Evolutionary conservation across 2,329 filamentous ascomycete genomes (phyloP).

Genomic region (Pestalotiopsis sp.): DNA sequence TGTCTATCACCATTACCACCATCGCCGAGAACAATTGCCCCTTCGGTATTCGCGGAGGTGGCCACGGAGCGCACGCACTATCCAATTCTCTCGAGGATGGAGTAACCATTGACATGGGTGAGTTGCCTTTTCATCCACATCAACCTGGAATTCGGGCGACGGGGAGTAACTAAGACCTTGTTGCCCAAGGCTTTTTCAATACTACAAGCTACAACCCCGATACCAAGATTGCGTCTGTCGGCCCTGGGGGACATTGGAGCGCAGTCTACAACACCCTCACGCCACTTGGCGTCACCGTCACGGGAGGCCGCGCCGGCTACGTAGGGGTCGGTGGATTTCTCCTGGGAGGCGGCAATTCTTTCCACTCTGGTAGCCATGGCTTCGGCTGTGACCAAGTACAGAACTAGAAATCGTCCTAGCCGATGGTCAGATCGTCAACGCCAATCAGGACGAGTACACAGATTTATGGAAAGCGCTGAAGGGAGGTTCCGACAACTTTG

Average conservation of each 20-base stretch:
- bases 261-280: conserved; percentile 21
- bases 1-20: conserved; percentile 8
- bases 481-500: conserved; percentile 46
- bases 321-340: conserved; percentile 28
- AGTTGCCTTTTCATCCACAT: background rate
- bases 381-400: conserved; percentile 44
- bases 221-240: conserved; percentile 29
- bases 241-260: conserved; percentile 24
- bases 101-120: conserved; percentile 16
- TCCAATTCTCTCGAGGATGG: conserved; percentile 12
- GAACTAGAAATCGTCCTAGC: conserved; percentile 44
- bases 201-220: conserved; percentile 25
- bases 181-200: conserved; percentile 22
- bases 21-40: conserved; percentile 15
- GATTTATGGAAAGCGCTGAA: conserved; percentile 46
- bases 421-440: conserved; percentile 37
- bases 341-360: conserved; percentile 24
- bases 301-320: conserved; percentile 21
- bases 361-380: conserved; percentile 31
- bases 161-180: background rate
- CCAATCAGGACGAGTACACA: conserved; percentile 31
- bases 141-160: background rate
- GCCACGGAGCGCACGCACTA: conserved; percentile 10
- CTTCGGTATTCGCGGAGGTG: conserved; percentile 15
- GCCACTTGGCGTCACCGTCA: conserved; percentile 19